Base-by-base conservation (phyloP, 1,284 basidiomycete genomes). In the Pseudozyma sp. region DNA sequence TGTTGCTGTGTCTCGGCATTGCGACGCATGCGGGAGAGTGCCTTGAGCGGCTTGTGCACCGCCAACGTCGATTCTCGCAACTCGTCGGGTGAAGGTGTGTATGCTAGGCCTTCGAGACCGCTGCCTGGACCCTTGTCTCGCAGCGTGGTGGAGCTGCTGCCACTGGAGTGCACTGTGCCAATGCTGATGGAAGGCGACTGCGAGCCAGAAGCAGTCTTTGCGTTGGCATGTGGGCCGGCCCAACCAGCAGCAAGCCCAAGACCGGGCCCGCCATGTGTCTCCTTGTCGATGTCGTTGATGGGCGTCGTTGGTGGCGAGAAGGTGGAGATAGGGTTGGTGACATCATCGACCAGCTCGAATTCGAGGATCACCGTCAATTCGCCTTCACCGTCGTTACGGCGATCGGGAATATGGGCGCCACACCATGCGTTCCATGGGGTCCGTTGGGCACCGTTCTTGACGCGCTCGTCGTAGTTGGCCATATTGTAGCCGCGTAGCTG, bases 381-480 rank as follows among this genome's bases (percentile, higher is more conserved):
- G 40, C 59, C 59, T 13, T 73, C 67, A 31, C 43, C 60, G 18
- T 77, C 72, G 36, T 62, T 57, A 21, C 52, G 49, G 47, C 69
- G 51, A 43, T 71, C 63, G 3, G 72, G 71, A 31, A 71, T 38
- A 84, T 94, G 92, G 0, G 91, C 89, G 0, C 92, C 92, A 76
- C 92, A 93, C 92, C 93, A 94, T 75, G 92, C 93, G 0, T 89
- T 90, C 93, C 93, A 95, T 4, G 36, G n/a, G 87, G 86, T 16
- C 87, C 87, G 47, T 88, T 87, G 42, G n/a, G 52, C 49, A 14
- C 71, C 72, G 18, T 65, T 34, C 13, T 51, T 0, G 90, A 90
- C 25, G 88, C 88, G 65, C 55, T 63, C 67, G 53, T 65, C 72
- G 64, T 72, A 71, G n/a, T 16, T 56, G 18, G 71, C 66, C 72